Evolutionary conservation across 2,329 filamentous ascomycete genomes (phyloP), one percentile per base, ranked within the genome.

Genomic region (Dactylellina leptospora): DNA sequence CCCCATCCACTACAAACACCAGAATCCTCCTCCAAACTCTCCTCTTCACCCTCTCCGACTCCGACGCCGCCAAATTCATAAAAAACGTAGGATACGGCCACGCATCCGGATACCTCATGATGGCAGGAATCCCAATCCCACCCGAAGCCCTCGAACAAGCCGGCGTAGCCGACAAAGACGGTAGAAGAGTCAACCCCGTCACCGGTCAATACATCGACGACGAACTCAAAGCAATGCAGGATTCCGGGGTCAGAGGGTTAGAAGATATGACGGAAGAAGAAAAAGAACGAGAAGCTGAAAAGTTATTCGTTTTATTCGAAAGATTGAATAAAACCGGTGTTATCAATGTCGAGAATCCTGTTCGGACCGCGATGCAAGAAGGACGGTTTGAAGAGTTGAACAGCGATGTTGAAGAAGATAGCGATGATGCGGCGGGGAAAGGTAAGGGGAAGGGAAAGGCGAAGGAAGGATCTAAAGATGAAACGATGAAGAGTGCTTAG

Each of bases 51-150:
- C 84, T 97, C 25, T 96, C 92, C 0, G 89, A 89, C 74, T 90
- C 88, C 76, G 88, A 97, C 76, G 86, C 93, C 0, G 85, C 85
- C 13, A 89, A 84, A 27, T 95, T 97, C 77, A 90, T 97, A 0
- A 85, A 90, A 55, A 97, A 97, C 75, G 91, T 99, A 10, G 95
- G 95, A 0, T 99, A 96, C 78, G 95, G 95, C 0, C 96, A 91
- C 77, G 95, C 95, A 0, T 91, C 92, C 0, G 95, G 95, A 0
- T 96, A 95, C 78, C 82, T 99, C 13, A 89, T 93, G 81, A 89
- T 90, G 74, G 90, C 93, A 74, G 91, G 95, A 61, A 87, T 97
- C 10, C 84, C 88, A 0, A 83, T 96, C 20, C 91, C 92, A 0
- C 84, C 87, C 68, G 87, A 84, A 60, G 85, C 87, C 0, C 81